Conservation (phyloP, 2,329 filamentous ascomycete species). For the Plectosphaerella sp. region DNA sequence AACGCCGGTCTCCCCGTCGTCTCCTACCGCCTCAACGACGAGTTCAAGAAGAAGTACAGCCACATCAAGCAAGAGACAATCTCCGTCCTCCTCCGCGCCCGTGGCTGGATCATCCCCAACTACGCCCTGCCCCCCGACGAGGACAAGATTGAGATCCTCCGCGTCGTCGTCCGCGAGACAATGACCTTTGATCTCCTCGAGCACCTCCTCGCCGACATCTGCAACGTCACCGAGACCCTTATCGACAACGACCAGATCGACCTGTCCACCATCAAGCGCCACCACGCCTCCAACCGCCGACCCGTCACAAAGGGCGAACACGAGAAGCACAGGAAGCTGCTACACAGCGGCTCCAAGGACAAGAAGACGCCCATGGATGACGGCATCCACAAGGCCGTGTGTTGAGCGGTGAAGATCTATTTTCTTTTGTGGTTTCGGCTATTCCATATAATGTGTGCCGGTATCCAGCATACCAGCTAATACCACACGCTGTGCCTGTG, state of each 20-base stretch:
- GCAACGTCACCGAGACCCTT: conserved; percentile 54
- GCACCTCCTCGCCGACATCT: conserved; percentile 56
- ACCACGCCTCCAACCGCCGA: conserved; percentile 5
- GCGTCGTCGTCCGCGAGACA: conserved; percentile 63
- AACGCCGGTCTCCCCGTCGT: conserved; percentile 64
- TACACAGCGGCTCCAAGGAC: neutral
- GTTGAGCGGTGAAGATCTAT: conserved; percentile 10
- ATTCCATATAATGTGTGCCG: no score
- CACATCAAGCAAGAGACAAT: conserved; percentile 62
- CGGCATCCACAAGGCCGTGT: conserved; percentile 25
- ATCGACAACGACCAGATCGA: conserved; percentile 33
- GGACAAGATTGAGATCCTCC: conserved; percentile 59
- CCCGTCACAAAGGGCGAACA: conserved; percentile 9
- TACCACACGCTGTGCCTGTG: no score
- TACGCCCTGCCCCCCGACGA: conserved; percentile 61
- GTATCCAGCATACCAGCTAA: no score
- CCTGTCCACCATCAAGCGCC: conserved; percentile 9
- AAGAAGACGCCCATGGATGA: conserved; percentile 10
- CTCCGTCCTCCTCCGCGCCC: conserved; percentile 57
- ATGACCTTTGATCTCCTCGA: conserved; percentile 67
- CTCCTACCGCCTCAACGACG: conserved; percentile 59
- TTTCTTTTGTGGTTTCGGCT: no score
- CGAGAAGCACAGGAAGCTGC: conserved; percentile 1
- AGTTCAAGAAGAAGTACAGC: conserved; percentile 55
- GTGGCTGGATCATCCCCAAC: conserved; percentile 70